These are phyloP conservation scores for Thalassiosira mediterranea DNA, from an alignment of 352 stramenopile species.

Conservation along the genomic window DNA sequence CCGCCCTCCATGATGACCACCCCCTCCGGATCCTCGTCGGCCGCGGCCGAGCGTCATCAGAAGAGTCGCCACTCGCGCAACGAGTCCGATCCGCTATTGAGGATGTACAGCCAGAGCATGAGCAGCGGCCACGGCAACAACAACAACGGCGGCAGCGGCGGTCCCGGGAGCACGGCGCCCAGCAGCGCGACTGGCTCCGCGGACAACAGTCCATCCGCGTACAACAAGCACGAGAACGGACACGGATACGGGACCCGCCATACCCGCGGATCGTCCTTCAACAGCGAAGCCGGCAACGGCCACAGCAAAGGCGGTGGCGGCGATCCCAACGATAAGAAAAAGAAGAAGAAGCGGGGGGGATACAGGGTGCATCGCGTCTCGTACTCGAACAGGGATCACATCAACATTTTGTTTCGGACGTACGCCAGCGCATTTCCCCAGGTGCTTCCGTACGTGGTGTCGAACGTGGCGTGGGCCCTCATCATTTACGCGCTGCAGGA, in stretches of 20 bases:
- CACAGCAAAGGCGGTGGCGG: background rate
- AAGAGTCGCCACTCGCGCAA: no score
- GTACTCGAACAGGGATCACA: constrained; percentile 23
- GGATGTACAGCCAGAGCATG: no score
- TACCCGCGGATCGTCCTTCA: background rate
- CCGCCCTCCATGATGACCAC: constrained; percentile 1
- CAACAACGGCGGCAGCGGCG: background rate
- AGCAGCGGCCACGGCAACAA: no score
- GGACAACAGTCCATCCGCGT: background rate
- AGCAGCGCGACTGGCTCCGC: no score
- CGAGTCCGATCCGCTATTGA: no score
- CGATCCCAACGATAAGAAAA: background rate
- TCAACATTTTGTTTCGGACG: constrained; percentile 43
- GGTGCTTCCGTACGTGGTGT: constrained; percentile 40
- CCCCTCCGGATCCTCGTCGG: background rate
- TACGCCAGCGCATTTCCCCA: constrained; percentile 34
- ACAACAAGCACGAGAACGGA: background rate
- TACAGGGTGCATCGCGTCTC: constrained; percentile 1
- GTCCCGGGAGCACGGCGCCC: background rate
- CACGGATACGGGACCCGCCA: background rate
- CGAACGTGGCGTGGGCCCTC: constrained; percentile 21
- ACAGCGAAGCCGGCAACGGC: background rate
- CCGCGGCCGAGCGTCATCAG: background rate
- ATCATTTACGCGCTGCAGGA: constrained; percentile 16
- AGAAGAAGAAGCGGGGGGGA: background rate